Conservation (phyloP, 208 protist genomes). For the Kentomonas sorsogonicus region DNA sequence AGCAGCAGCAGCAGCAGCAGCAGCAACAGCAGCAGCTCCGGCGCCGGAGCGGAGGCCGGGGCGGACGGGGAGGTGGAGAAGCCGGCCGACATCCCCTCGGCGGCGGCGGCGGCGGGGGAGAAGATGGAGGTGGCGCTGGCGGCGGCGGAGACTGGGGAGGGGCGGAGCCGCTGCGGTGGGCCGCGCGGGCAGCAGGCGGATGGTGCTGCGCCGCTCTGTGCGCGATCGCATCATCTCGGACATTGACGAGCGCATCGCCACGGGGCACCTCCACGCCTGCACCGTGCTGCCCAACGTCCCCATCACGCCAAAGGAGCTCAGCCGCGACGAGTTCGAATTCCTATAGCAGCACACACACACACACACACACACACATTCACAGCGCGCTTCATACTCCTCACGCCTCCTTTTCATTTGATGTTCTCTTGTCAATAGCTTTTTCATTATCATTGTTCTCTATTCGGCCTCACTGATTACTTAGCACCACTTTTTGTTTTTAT, state of each 20-base stretch:
- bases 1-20: too few relatives aligned
- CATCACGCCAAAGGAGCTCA: slow-evolving; percentile 17
- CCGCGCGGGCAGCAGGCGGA: background rate
- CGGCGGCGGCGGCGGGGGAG: background rate
- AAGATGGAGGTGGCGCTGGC: background rate
- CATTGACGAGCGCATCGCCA: slow-evolving; percentile 47
- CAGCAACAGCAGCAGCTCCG: too few relatives aligned
- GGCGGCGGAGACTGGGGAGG: too few relatives aligned
- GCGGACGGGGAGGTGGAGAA: background rate
- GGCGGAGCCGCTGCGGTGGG: background rate
- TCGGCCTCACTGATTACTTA: too few relatives aligned
- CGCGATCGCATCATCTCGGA: slow-evolving; percentile 63
- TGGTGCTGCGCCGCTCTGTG: slow-evolving; percentile 25
- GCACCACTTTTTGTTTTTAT: too few relatives aligned
- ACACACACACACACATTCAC: background rate
- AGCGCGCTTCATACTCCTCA: background rate
- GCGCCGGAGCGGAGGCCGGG: too few relatives aligned
- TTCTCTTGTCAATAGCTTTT: slow-evolving; percentile 2
- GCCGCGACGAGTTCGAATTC: too few relatives aligned
- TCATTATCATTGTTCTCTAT: too few relatives aligned
- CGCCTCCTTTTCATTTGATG: background rate
- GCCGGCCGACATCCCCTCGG: background rate
- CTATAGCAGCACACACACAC: background rate
- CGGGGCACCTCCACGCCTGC: slow-evolving; percentile 26
- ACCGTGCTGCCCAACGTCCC: slow-evolving; percentile 31